phyloP scores from a whole-genome alignment of 768 basidiomycete species.

The Podaxis sp. region DNA sequence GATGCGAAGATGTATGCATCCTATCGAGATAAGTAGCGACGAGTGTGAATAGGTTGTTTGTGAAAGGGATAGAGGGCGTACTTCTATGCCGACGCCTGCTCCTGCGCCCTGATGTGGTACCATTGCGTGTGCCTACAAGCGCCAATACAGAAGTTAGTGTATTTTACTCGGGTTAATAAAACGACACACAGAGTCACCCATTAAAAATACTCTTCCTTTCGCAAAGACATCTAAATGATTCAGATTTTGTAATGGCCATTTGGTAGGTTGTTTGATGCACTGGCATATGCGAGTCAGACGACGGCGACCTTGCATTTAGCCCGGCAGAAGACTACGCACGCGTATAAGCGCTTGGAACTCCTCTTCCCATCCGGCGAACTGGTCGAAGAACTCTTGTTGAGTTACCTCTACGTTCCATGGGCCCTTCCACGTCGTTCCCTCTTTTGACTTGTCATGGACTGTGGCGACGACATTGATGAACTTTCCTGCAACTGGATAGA shows the following conservation, averaged over 20 bases:
- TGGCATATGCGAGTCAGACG: not conserved
- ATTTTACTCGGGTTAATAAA: not conserved
- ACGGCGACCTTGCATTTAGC: not conserved
- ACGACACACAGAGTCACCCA: constrained; percentile 25
- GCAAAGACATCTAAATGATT: constrained; percentile 20
- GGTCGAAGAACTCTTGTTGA: constrained; percentile 15
- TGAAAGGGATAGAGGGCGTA: constrained; percentile 13
- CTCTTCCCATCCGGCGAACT: constrained; percentile 19
- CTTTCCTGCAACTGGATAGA: constrained; percentile 48
- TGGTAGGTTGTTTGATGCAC: constrained; percentile 22
- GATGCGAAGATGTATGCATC: constrained; percentile 40
- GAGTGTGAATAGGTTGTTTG: constrained; percentile 25
- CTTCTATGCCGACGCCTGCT: constrained; percentile 51
- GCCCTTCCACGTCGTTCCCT: constrained; percentile 18
- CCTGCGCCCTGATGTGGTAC: constrained; percentile 47
- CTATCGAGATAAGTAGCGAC: constrained; percentile 29
- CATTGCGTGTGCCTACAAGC: constrained; percentile 43
- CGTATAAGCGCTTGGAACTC: constrained; percentile 19
- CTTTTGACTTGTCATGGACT: constrained; percentile 16
- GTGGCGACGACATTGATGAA: constrained; percentile 48
- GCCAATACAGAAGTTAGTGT: not conserved
- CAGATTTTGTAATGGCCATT: constrained; percentile 24
- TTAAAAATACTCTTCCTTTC: constrained; percentile 20
- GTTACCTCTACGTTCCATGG: constrained; percentile 18
- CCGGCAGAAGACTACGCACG: constrained; percentile 8